Evolutionary conservation across 352 stramenopile genomes (phyloP).

Genomic region (Peronospora belbahrii): DNA sequence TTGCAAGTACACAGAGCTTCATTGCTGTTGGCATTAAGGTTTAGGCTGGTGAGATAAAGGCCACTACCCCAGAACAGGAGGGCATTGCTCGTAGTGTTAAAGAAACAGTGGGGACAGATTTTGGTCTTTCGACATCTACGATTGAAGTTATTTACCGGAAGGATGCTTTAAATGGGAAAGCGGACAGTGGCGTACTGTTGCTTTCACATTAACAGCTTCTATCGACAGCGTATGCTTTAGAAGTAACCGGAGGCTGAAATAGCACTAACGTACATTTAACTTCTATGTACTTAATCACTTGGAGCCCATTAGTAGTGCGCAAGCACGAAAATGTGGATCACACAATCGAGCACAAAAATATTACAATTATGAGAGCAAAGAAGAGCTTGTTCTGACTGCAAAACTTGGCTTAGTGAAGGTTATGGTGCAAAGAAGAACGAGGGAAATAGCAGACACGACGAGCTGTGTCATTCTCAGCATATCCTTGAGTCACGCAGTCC

Average conservation of each 20-base stretch:
- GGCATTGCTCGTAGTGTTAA: no score
- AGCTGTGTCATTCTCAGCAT: slow-evolving; percentile 48
- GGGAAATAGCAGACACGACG: slow-evolving; percentile 48
- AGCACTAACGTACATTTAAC: no score
- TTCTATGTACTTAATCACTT: no score
- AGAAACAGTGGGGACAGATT: slow-evolving; percentile 67
- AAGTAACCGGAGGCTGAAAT: slow-evolving; percentile 34
- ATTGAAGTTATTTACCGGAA: slow-evolving; percentile 81
- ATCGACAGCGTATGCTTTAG: slow-evolving; percentile 59
- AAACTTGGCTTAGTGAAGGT: slow-evolving; percentile 78
- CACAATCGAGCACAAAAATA: slow-evolving; percentile 8
- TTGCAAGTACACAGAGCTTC: no score
- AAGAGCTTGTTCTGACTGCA: slow-evolving; percentile 70
- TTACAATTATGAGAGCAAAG: slow-evolving; percentile 10
- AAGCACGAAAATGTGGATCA: slow-evolving; percentile 36
- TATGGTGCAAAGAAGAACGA: slow-evolving; percentile 28
- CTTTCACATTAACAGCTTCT: slow-evolving; percentile 71
- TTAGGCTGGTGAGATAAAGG: no score
- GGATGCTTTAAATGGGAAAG: slow-evolving; percentile 26
- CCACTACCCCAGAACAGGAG: no score
- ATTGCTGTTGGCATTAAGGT: no score
- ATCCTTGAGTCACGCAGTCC: slow-evolving; percentile 37
- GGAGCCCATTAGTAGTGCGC: no score
- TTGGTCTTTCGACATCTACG: slow-evolving; percentile 70
- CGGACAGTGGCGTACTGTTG: slow-evolving; percentile 19